Evolutionary conservation across 768 basidiomycete genomes (phyloP), one percentile per base, ranked within the genome.

Genomic region (Pisolithus marmoratus): DNA sequence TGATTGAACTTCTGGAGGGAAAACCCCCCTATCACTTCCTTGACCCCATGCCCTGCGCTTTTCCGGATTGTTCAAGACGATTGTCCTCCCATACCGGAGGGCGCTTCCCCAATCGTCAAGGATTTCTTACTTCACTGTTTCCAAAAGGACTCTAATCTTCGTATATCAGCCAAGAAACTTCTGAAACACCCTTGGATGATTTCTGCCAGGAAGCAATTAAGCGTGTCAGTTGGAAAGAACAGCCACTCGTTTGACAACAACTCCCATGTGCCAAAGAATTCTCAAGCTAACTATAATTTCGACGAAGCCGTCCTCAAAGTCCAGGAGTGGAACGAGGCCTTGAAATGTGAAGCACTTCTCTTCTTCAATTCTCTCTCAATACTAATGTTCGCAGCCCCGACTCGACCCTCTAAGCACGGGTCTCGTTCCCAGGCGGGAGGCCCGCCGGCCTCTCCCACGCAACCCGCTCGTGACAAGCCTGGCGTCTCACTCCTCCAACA

Each of bases 11-110:
- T 45, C 46, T 83, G 24, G 84, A 86, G 61, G 85, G 95, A 3
- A 93, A 89, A 56, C 96, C 95, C 6, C 96, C 96, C 1, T 96
- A 97, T 67, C 90, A 95, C 70, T 88, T 86, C 60, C 81, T 98
- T 38, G 92, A 93, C 56, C 96, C 96, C 3, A 96, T 99, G 94
- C 96, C 94, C 43, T n/a, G 96, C 96, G 1, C 81, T 99, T 24
- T 99, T 96, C 71, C 84, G 96, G 48, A 98, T 99, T 54, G 96
- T 99, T 11, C 94, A 97, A 67, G 96, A 99, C 63, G 96, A 98
- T 66, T 89, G 84, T 61, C 95, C 96, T 31, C 94, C 92, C 4
- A 91, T 99, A 61, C 96, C 96, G 0, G 94, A 96, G 54, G 92
- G 93, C 17, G 90, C 92, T 1, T 93, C 90, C 8, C 90, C 94